Conservation (phyloP, 2,329 filamentous ascomycete species). For the Fusarium succisae region DNA sequence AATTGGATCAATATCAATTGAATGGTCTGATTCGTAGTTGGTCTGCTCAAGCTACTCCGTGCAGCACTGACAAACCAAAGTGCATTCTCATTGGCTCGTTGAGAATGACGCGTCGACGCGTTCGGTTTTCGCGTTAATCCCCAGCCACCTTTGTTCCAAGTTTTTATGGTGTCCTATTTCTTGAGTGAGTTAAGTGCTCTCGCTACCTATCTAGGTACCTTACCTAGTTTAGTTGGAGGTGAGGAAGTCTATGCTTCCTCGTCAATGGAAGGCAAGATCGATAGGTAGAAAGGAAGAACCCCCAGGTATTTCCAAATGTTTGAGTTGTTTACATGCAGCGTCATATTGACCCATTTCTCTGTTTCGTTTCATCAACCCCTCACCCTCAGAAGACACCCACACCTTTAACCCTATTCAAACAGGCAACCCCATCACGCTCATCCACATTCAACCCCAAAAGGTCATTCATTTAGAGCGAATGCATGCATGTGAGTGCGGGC, state of each 20-base stretch:
- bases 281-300: neutral
- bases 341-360: slow-evolving; percentile 30
- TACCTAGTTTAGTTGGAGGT: neutral
- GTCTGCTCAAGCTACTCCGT: neutral
- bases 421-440: slow-evolving; percentile 3
- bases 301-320: neutral
- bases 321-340: slow-evolving; percentile 30
- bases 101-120: slow-evolving; percentile 22
- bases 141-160: slow-evolving; percentile 14
- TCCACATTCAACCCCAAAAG: neutral
- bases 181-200: no score
- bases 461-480: slow-evolving; percentile 3
- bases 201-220: no score
- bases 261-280: neutral
- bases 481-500: slow-evolving; percentile 27
- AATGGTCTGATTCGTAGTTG: slow-evolving; percentile 12
- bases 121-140: slow-evolving; percentile 16
- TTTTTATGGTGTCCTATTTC: neutral
- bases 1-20: neutral
- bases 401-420: slow-evolving; percentile 10
- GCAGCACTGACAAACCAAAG: neutral
- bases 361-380: slow-evolving; percentile 22
- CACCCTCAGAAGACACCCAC: slow-evolving; percentile 7
- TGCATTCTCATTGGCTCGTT: slow-evolving; percentile 7
- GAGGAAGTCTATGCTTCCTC: slow-evolving; percentile 2